Conservation (phyloP, 2,329 filamentous ascomycete species). For the Sporothrix luriei region DNA sequence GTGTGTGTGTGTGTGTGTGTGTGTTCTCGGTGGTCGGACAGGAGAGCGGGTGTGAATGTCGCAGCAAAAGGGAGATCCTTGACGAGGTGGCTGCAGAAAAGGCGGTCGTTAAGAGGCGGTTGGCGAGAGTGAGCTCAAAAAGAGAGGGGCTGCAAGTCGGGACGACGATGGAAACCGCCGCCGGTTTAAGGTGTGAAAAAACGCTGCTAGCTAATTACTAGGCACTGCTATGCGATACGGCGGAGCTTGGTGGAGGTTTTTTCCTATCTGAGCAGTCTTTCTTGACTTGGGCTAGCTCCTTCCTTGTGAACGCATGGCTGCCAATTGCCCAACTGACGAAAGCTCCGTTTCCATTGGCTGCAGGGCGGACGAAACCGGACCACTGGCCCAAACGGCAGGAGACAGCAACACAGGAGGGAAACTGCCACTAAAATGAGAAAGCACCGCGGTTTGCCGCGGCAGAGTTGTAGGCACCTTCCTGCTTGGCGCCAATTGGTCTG, state of each 20-base stretch:
- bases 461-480: slow-evolving; percentile 17
- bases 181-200: not conserved
- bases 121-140: not conserved
- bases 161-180: not conserved
- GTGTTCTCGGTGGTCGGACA: not conserved
- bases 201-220: slow-evolving; percentile 18
- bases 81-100: not conserved
- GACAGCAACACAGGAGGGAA: not conserved
- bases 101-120: not conserved
- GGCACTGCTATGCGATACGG: slow-evolving; percentile 2
- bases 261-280: slow-evolving; percentile 31
- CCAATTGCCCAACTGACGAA: slow-evolving; percentile 11
- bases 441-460: slow-evolving; percentile 12
- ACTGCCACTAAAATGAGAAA: not conserved
- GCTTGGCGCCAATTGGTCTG: not conserved
- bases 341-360: slow-evolving; percentile 29
- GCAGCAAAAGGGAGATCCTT: not conserved
- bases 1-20: slow-evolving; percentile 38
- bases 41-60: not conserved
- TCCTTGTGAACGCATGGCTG: slow-evolving; percentile 13
- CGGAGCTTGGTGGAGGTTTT: slow-evolving; percentile 20
- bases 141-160: slow-evolving; percentile 19
- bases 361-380: slow-evolving; percentile 33
- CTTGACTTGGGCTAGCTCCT: slow-evolving; percentile 27
- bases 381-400: slow-evolving; percentile 19